phyloP scores from a whole-genome alignment of 1,284 basidiomycete genomes.

The Coniferiporia sulphurascens region DNA sequence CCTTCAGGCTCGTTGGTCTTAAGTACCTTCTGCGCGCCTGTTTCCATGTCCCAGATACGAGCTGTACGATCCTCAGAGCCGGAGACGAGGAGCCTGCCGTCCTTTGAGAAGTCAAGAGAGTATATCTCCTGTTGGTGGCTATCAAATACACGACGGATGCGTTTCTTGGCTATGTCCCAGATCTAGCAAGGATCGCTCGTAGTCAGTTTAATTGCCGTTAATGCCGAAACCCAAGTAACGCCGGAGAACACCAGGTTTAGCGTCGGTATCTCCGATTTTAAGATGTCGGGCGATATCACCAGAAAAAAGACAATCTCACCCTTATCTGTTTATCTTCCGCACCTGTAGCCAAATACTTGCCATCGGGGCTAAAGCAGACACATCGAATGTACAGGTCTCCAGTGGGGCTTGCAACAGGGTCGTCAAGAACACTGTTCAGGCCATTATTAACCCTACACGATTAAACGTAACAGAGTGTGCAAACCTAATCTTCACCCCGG shows the following conservation, averaged over 20 bases:
- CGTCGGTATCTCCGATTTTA: too few relatives aligned
- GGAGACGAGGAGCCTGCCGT: slow-evolving; percentile 81
- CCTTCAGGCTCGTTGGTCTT: slow-evolving; percentile 56
- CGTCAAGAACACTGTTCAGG: slow-evolving; percentile 54
- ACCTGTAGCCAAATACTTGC: slow-evolving; percentile 76
- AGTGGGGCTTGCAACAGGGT: slow-evolving; percentile 58
- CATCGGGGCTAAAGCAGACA: slow-evolving; percentile 82
- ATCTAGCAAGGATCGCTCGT: slow-evolving; percentile 45
- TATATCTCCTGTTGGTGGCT: slow-evolving; percentile 92
- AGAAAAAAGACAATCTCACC: too few relatives aligned
- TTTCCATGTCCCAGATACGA: slow-evolving; percentile 83
- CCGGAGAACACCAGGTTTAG: too few relatives aligned
- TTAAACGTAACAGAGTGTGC: too few relatives aligned
- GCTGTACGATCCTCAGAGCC: slow-evolving; percentile 88
- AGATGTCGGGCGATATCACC: too few relatives aligned
- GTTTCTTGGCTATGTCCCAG: slow-evolving; percentile 80
- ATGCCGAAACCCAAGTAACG: not conserved
- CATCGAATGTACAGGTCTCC: slow-evolving; percentile 82
- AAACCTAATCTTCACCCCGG: slow-evolving; percentile 60
- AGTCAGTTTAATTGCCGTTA: slow-evolving; percentile 1
- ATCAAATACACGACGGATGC: slow-evolving; percentile 69
- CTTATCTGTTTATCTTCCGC: slow-evolving; percentile 82
- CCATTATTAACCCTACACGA: too few relatives aligned
- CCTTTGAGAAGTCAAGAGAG: slow-evolving; percentile 80
- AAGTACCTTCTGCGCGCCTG: slow-evolving; percentile 52